Evolutionary conservation across 805 yeast genomes (phyloP), one percentile per base, ranked within the genome.

Genomic region (Cyberlindnera bimundalis): DNA sequence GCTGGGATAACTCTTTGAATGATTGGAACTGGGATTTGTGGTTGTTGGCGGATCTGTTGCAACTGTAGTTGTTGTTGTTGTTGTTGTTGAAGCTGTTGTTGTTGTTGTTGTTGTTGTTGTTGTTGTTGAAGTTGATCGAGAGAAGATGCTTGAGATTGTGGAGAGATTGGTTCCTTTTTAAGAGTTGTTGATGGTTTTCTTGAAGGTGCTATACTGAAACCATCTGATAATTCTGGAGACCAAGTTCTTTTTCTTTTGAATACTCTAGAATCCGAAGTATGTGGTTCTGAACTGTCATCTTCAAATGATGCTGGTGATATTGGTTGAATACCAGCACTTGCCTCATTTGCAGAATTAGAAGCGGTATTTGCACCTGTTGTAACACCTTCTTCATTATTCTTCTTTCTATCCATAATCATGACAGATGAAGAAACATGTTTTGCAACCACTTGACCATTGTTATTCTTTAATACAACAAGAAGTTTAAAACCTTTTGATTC

Each of bases 401-500:
- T 90, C 71, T 91, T 95, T 62, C 95, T 81, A 62, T 93, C 98
- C 79, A 95, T 91, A 37, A 91, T 89, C 82, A 87, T 82, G 23
- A 91, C 85, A 6, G 88, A 79, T 8, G 80, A 66, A 1, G 96
- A 78, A 7, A 82, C 60, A 16, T 78, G 78, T 52, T 81, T 81
- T 6, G 90, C 96, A 14, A 91, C 71, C 5, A 88, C 71, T 18
- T 71, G 68, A 17, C 81, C 84, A 8, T 68, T 57, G 41, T 68
- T 58, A 60, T 90, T 79, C 46, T 78, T 81, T 36, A 91, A 57
- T 3, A 84, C 76, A 47, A 86, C 78, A 33, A 86, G 64, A 29
- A 85, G 66, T 55, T 78, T 79, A 67, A 90, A 91, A 2, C 99
- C 99, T 29, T 74, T 74, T n/a, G 81, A 68, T 47, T 90, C 96